Base-by-base conservation (phyloP, 176 grass and related monocot genomes). In the Oryza nivara region DNA sequence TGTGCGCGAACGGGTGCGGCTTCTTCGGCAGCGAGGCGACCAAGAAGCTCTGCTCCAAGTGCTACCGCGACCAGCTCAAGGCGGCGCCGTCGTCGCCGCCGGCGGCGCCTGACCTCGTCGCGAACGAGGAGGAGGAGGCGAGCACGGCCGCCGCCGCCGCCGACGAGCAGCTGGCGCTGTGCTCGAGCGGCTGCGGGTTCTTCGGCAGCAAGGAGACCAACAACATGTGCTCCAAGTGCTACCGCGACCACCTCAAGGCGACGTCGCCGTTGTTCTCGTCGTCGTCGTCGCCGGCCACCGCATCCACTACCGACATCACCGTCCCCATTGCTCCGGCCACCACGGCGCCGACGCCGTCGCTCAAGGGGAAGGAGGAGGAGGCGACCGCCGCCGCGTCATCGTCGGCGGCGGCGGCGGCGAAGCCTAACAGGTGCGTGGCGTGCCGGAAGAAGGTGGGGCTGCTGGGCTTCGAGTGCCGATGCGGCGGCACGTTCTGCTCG, bases 361-460 rank as follows among this genome's bases (percentile, higher is more conserved):
- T n/a, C 3, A 49, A 49, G 47, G 47, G 13, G 3, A 13, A 47
- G 46, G 46, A 47, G 46, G 46, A 47, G 46, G 46, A 47, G 46
- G 46, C 46, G 11, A 47, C 45, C 9, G 14, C 36, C 32, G 49
- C 40, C 1, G 40, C 40, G 1, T 8, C 65, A 34, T 77, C 82
- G 9, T 3, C 22, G 41, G 7, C 71, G 44, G 20, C 35, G 34
- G 20, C 35, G 30, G 16, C 65, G 78, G 13, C 35, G 40, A 49
- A 40, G 82, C 51, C 85, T 14, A 83, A 5, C 79, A 72, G 92
- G 82, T 93, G 92, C 79, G 0, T 9, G 44, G 0, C 34, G 11
- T 93, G 92, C 88, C 43, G 60, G 70, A 93, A 87, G 79, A 88
- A 85, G 79, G 92, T 93, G 1, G 86, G 88, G 3, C 75, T 90